Conservation (phyloP, 2,329 filamentous ascomycete species). For the Fusarium drepaniforme region DNA sequence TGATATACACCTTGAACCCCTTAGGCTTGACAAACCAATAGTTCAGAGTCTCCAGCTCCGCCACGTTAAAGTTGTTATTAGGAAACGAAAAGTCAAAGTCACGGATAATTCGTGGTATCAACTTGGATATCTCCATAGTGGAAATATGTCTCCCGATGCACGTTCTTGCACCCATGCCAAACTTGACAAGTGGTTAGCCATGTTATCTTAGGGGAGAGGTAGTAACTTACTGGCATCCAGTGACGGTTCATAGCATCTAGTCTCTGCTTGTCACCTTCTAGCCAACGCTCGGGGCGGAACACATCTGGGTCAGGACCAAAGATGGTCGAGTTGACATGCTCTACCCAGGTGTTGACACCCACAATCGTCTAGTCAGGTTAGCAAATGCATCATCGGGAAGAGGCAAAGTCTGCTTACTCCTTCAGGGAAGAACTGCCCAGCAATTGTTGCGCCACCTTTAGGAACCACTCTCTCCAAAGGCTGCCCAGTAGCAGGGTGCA, state of each 20-base stretch:
- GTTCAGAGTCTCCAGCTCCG: background rate
- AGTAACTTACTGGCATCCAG: background rate
- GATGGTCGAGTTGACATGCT: background rate
- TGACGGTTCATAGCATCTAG: background rate
- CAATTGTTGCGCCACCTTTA: background rate
- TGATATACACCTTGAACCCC: constrained; percentile 9
- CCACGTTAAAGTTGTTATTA: background rate
- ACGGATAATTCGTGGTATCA: background rate
- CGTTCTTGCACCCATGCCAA: background rate
- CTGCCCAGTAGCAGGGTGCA: constrained; percentile 17
- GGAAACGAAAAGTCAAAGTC: constrained; percentile 2
- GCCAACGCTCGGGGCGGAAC: background rate
- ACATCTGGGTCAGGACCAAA: background rate
- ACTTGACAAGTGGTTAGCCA: background rate
- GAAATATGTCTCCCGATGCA: background rate
- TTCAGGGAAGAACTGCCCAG: background rate
- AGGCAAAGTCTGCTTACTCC: background rate
- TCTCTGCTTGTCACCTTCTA: background rate
- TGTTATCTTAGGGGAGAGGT: background rate
- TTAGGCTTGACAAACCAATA: background rate
- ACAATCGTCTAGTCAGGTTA: background rate
- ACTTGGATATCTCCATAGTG: background rate
- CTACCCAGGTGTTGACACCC: background rate
- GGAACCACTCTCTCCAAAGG: constrained; percentile 12
- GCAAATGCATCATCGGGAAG: background rate